phyloP scores from a whole-genome alignment of 2,329 filamentous ascomycete genomes.

The Akanthomyces lecanii region DNA sequence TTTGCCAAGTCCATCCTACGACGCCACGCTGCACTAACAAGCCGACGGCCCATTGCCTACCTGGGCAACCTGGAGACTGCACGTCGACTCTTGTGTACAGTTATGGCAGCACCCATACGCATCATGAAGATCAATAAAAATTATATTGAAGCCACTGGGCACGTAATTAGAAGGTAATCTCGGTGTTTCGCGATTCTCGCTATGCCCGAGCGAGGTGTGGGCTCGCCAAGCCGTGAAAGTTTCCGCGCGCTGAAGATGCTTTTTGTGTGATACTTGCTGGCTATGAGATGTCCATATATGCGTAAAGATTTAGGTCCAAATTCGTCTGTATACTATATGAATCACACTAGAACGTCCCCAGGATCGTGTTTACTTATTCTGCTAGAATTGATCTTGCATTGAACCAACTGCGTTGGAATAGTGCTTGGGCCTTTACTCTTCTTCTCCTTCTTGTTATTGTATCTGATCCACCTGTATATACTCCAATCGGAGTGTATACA shows the following conservation, averaged over 20 bases:
- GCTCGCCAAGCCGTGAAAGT: not conserved
- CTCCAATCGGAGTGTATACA: not conserved
- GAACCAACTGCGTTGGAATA: not conserved
- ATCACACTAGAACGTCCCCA: not conserved
- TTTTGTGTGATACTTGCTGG: not conserved
- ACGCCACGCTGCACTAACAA: not conserved
- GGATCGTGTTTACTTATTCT: not conserved
- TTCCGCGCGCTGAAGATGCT: not conserved
- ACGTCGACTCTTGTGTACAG: not conserved
- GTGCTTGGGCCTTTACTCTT: not conserved
- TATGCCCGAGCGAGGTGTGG: not conserved
- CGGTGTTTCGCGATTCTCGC: not conserved
- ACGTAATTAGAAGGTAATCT: not conserved
- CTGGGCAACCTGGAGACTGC: not conserved
- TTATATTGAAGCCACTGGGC: not conserved
- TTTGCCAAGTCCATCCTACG: not conserved
- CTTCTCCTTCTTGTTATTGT: not conserved
- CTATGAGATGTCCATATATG: not conserved
- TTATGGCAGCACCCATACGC: not conserved
- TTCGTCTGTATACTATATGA: not conserved
- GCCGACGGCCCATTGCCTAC: not conserved
- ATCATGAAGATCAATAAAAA: not conserved
- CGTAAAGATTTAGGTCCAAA: too few relatives aligned
- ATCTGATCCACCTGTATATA: not conserved
- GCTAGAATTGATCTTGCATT: not conserved